Base-by-base conservation (phyloP, 176 grass and related monocot species). In the Leersia perrieri region DNA sequence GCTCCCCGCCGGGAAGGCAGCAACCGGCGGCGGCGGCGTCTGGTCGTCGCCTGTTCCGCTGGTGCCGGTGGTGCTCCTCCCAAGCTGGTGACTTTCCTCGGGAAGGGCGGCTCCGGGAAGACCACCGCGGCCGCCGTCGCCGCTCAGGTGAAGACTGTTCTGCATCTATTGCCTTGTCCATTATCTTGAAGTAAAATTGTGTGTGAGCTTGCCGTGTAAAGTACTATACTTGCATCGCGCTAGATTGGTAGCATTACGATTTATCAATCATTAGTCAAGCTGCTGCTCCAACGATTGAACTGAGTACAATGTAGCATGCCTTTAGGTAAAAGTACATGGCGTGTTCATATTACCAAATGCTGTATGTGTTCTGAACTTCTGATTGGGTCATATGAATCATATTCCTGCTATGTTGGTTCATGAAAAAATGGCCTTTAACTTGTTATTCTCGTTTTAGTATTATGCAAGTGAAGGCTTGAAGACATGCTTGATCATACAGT, bases 101-200 rank as follows among this genome's bases (percentile, higher is more conserved):
- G 96, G 7, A 98, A 98, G 79, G 90, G 92, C 15, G 92, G 90
- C 44, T 89, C 92, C 55, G 92, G 96, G 47, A 98, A 98, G 86
- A 98, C 96, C 68, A 89, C 92, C 33, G 90, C 88, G 11, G 92
- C 96, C 33, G 87, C 90, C 23, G 72, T 95, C 51, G 96, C 96
- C 1, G 86, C 92, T 30, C 82, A 88, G 90, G 96, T 91, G n/a
- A 62, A 16, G 22, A 34, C 23, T 65, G 34, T 62, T 40, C 27
- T 77, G 15, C 29, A 9, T 44, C 34, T 40, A 16, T 87, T 5
- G 5, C 33, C n/a, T 66, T 69, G 9, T 13, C 74, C 69, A 11
- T 62, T 60, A 30, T 62, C 31, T 68, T 34, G 49, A 51, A 68
- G 63, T 9, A 18, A 40, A 62, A 68, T 16, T 49, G 30, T 49